These are phyloP conservation scores for Botryosphaeria agaves DNA, from an alignment of 2,329 filamentous ascomycete genomes.

Conservation along the genomic window DNA sequence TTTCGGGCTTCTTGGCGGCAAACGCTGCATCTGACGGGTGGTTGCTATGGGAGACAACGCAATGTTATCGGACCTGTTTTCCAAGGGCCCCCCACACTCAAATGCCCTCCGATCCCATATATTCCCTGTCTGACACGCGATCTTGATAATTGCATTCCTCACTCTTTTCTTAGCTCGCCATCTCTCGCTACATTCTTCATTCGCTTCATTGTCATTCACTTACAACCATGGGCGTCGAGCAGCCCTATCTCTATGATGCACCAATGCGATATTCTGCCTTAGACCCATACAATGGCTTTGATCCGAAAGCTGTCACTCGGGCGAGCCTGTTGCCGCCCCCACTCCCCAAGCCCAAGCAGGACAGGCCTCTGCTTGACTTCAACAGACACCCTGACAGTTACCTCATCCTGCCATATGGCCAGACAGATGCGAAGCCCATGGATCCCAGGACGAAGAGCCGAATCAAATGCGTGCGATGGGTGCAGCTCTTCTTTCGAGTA, in stretches of 20 bases:
- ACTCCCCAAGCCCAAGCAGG: conserved; percentile 40
- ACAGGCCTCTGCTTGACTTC: conserved; percentile 65
- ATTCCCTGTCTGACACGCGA: too few relatives aligned
- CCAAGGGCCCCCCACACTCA: too few relatives aligned
- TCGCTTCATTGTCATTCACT: conserved; percentile 15
- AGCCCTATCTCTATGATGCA: conserved; percentile 59
- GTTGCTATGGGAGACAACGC: too few relatives aligned
- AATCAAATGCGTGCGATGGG: conserved; percentile 50
- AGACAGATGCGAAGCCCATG: conserved; percentile 46
- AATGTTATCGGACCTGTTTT: too few relatives aligned
- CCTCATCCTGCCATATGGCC: conserved; percentile 44
- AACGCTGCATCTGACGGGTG: too few relatives aligned
- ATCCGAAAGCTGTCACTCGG: conserved; percentile 72
- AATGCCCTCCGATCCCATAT: too few relatives aligned
- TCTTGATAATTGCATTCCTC: too few relatives aligned
- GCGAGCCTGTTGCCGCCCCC: conserved; percentile 54
- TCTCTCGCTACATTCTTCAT: conserved; percentile 12
- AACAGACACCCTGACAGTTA: conserved; percentile 74
- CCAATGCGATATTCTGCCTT: conserved; percentile 34
- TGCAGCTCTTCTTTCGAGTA: conserved; percentile 52
- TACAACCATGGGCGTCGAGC: conserved; percentile 33
- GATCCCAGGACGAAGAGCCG: conserved; percentile 49
- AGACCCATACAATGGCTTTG: conserved; percentile 43
- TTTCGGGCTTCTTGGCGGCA: too few relatives aligned
- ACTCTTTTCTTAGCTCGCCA: too few relatives aligned